Evolutionary conservation across 139 green algal species (phyloP), one percentile per base, ranked within the genome.

Genomic region (Eudorina sp.): DNA sequence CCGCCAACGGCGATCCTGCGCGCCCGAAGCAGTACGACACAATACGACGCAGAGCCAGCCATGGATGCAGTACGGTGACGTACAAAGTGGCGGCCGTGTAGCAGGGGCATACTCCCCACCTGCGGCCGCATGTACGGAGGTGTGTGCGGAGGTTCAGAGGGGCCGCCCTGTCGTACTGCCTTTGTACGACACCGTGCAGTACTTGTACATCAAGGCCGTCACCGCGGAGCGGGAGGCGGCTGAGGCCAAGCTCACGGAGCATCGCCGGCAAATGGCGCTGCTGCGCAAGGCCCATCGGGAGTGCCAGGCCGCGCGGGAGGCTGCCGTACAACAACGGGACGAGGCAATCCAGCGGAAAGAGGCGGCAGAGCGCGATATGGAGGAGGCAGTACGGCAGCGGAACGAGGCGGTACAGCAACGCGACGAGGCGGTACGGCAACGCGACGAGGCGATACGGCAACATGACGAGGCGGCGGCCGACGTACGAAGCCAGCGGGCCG

Each of bases 401-500:
- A 51, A 69, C 23, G 51, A 69, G 48, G 76, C 76, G 2, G 53
- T 53, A 31, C 76, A 51, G 18, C 31, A 38, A 45, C n/a, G 14
- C 14, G 73, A 81, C 46, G 73, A 81, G 46, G 64, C 64, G 11
- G 8, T 73, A 43, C 64, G 64, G 19, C 64, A 73, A 40, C 69
- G 69, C 19, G 69, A 77, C 69, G 69, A 77, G 38, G 69, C 38
- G 18, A 40, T 53, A 40, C 38, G 40, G 40, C 38, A 51, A 13
- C 36, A 4, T 16, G n/a, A 74, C 31, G 66, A 27, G 31, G 74
- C 74, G 14, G 46, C 31, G 43, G 74, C 58, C 21, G 41, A 80
- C 19, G 41, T 80, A 2, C 43, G 40, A 0, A 25, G 43, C 29
- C 72, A 80, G 41, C 25, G 46, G 4, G 74, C 46, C 16, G 45